phyloP scores from a whole-genome alignment of 768 basidiomycete genomes.

The Trametes villosa region DNA sequence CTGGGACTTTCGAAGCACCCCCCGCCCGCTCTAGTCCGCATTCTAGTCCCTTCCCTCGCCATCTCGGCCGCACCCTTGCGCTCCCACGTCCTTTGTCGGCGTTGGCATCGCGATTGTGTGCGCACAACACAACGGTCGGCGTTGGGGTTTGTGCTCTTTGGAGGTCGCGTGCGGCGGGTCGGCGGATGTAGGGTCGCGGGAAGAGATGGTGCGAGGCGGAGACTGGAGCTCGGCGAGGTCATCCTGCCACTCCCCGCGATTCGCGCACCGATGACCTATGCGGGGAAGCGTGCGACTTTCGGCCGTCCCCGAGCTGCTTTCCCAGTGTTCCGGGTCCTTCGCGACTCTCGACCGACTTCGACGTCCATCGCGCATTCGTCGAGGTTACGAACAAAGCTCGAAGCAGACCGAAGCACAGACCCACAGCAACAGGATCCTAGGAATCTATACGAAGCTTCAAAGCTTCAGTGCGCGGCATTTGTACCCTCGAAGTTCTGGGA shows the following conservation, averaged over 20 bases:
- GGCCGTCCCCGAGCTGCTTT: neutral
- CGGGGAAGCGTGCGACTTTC: slow-evolving; percentile 34
- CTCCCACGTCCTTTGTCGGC: neutral
- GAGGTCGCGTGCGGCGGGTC: too few species aligned
- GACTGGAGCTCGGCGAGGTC: slow-evolving; percentile 20
- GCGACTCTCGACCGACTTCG: too few species aligned
- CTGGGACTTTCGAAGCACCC: slow-evolving; percentile 16
- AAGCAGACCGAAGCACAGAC: too few species aligned
- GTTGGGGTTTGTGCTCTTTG: too few species aligned
- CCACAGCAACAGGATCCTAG: too few species aligned
- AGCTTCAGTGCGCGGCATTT: too few species aligned
- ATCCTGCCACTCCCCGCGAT: neutral
- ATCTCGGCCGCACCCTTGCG: neutral
- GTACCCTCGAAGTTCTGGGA: too few species aligned
- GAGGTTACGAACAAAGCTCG: too few species aligned
- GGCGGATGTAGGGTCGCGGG: neutral
- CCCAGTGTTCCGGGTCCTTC: too few species aligned
- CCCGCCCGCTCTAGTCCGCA: slow-evolving; percentile 18
- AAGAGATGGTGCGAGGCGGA: slow-evolving; percentile 7
- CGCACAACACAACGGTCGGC: neutral
- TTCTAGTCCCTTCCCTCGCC: slow-evolving; percentile 6
- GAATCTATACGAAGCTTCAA: too few species aligned
- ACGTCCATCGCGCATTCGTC: too few species aligned
- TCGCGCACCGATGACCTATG: slow-evolving; percentile 26
- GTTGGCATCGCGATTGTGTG: neutral